Evolutionary conservation across 371 early-diverging fungal species (phyloP), one percentile per base, ranked within the genome.

Genomic region (Apophysomyces ossiformis): DNA sequence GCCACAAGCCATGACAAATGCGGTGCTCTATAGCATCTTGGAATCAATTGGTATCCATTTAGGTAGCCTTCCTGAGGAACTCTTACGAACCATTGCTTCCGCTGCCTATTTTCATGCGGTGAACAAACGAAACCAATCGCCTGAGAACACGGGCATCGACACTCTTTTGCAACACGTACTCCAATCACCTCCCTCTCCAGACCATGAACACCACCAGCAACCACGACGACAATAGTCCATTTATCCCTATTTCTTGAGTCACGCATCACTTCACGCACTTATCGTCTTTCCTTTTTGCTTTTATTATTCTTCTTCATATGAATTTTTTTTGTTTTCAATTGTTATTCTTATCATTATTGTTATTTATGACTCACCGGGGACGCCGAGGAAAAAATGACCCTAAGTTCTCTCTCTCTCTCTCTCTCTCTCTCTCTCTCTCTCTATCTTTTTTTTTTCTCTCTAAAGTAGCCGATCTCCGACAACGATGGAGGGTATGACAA

Each of bases 91-190:
- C 26, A 67, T 69, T 67, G 69, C 67, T 32, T 69, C 69, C 9
- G 69, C 69, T 58, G 69, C 73, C 2, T 67, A 69, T 18, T 69
- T 69, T 58, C 66, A 66, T 54, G 72, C 69, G 13, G 65, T 59
- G 21, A 58, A 59, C 5, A 50, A 50, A 26, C 16, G 21, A 18
- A 18, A 50, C 21, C 18, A 50, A 7, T 26, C 16, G 11, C 54
- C 16, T 21, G 21, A 50, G 1, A 26, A 50, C 21, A 50, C 32
- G 4, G 44, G 46, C 1, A 50, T 62, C 11, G 35, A 44, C 12
- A 13, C 46, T 4, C 21, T 47, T 13, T 50, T 62, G 32, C 62
- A 62, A 16, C 62, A 37, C 5, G 18, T 62, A 2, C 44, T 62
- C 35, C 44, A 26, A 43, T n/a, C 11, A 35, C 44, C 41, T 7